Evolutionary conservation across 495 filamentous ascomycete genomes (phyloP), one percentile per base, ranked within the genome.

Genomic region (Aspergillus mulundensis): DNA sequence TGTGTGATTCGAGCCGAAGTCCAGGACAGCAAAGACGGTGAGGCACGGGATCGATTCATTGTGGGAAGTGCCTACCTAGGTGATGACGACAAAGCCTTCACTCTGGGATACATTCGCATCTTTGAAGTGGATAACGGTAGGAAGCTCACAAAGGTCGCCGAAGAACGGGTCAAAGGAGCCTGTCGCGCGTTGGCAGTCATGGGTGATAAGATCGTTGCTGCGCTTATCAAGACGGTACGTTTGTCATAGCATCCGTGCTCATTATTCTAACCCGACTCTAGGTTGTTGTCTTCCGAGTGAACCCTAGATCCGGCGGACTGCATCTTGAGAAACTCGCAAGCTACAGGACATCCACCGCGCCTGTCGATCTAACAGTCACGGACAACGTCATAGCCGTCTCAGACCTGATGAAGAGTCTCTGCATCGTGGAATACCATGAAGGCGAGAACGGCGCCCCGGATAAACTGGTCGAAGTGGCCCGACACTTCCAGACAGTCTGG

Each of bases 381-480:
- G 83, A 72, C 14, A 80, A 87, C 54, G 8, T 82, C 24, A 93
- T 97, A 58, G 88, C 88, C 0, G 84, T 99, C 5, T 89, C 86
- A 1, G 94, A 99, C 61, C 74, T 99, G 38, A 97, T 96, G 91
- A 96, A 97, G 75, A 93, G 88, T 30, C 74, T 94, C 36, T 87
- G 87, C 15, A 67, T 97, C 10, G 74, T 96, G 11, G 72, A 90
- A 63, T 91, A 84, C 61, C 70, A 74, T 8, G 74, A 75, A 16
- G 77, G 79, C 7, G 61, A 72, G 32, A 69, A 60, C 25, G 77
- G 69, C 0, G 65, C 72, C 7, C 59, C 68, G 24, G 73, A 81
- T 72, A 59, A 71, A 58, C 75, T 96, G 40, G 74, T 67, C 0
- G 92, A 97, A 74, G 74, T 89, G 7, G 87, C 89, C 6, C 81